A percentile compares a stretch with the other conserved stretches of the same genome.
These are phyloP conservation scores for Urochloa ruziziensis DNA, from an alignment of 176 grass and related monocot genomes.

Conservation along the genomic window DNA sequence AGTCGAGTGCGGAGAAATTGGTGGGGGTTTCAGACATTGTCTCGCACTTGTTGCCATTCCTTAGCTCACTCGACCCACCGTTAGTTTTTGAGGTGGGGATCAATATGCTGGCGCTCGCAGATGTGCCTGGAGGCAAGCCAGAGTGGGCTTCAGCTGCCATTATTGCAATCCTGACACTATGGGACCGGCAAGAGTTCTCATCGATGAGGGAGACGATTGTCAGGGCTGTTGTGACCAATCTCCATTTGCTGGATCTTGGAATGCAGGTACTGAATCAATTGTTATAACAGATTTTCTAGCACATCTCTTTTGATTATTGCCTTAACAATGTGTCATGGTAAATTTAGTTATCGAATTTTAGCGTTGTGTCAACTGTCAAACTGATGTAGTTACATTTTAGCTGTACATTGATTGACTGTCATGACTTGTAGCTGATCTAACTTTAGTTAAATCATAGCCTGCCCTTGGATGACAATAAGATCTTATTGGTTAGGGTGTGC, in stretches of 20 bases:
- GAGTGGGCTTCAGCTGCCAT: constrained; percentile 98
- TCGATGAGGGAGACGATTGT: constrained; percentile 95
- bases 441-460: not conserved
- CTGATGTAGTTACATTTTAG: not conserved
- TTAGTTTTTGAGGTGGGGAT: constrained; percentile 97
- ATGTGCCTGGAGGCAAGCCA: constrained; percentile 92
- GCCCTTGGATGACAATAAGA: not conserved
- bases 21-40: constrained; percentile 90
- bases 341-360: not conserved
- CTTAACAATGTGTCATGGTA: not conserved
- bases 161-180: constrained; percentile 84
- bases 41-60: constrained; percentile 85
- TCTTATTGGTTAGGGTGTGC: not conserved
- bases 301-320: not conserved
- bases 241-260: constrained; percentile 93
- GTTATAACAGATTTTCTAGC: not conserved
- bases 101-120: constrained; percentile 92
- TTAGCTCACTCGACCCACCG: constrained; percentile 87
- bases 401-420: not conserved
- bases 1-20: constrained; percentile 76
- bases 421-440: not conserved
- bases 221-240: constrained; percentile 92
- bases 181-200: constrained; percentile 97
- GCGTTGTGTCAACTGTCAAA: not conserved
- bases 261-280: constrained; percentile 67